phyloP scores from a whole-genome alignment of 1,139 yeast genomes.

The Kodamaea sp. region DNA sequence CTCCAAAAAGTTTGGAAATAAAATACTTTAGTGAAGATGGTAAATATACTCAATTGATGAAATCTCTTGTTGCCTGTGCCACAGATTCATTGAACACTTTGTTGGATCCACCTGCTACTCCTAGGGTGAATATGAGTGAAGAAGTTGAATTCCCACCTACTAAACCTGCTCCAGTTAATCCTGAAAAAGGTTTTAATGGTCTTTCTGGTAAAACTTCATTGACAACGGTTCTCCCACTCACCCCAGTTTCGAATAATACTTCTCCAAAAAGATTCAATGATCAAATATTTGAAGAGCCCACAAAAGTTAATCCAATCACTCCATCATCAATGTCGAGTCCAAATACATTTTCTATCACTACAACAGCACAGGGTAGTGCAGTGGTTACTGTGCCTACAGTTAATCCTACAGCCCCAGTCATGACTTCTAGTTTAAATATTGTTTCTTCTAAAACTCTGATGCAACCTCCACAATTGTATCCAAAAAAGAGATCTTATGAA shows the following conservation, averaged over 20 bases:
- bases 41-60: slow-evolving; percentile 38
- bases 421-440: not conserved
- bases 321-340: slow-evolving; percentile 1
- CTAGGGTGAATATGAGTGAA: slow-evolving; percentile 7
- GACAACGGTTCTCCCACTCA: slow-evolving; percentile 18
- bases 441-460: slow-evolving; percentile 3
- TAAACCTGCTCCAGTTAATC: not conserved
- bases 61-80: slow-evolving; percentile 31
- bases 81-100: slow-evolving; percentile 17
- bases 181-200: slow-evolving; percentile 6
- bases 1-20: slow-evolving; percentile 43
- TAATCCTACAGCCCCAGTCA: not conserved
- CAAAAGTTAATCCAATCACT: not conserved
- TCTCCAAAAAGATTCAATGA: slow-evolving; percentile 21
- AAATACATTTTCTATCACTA: slow-evolving; percentile 1
- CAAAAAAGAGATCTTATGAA: slow-evolving; percentile 15
- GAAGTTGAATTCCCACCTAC: not conserved
- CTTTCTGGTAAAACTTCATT: not conserved
- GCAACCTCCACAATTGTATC: slow-evolving; percentile 11
- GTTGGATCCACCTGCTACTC: slow-evolving; percentile 20
- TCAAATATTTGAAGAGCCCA: slow-evolving; percentile 8
- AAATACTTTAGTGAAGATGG: slow-evolving; percentile 40
- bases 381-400: slow-evolving; percentile 1
- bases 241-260: slow-evolving; percentile 27
- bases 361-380: slow-evolving; percentile 5